Conservation (phyloP, 805 yeast species). For the Yamadazyma nakazawae region DNA sequence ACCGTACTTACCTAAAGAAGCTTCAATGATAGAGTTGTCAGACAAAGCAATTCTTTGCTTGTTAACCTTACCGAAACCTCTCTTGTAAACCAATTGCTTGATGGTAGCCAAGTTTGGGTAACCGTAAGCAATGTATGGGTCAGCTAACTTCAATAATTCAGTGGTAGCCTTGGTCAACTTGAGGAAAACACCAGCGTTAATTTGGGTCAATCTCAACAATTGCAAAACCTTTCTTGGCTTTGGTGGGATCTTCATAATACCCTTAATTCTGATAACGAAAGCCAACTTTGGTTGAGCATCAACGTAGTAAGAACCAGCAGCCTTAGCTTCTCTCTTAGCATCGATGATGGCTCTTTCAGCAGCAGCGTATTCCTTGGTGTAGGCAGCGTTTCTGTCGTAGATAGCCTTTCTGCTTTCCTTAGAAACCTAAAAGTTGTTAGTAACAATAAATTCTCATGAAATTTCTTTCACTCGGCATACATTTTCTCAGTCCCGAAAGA, state of each 20-base stretch:
- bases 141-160: conserved; percentile 89
- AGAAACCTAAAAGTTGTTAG: conserved; percentile 41
- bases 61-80: conserved; percentile 97
- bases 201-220: conserved; percentile 88
- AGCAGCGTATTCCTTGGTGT: conserved; percentile 90
- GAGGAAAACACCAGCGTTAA: conserved; percentile 93
- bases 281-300: conserved; percentile 93
- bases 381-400: conserved; percentile 94
- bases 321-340: conserved; percentile 92
- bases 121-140: conserved; percentile 97
- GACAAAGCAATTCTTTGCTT: conserved; percentile 90
- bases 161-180: conserved; percentile 93
- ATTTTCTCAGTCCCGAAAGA: conserved; percentile 76
- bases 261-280: conserved; percentile 97
- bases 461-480: not conserved
- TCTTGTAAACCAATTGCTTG: conserved; percentile 93
- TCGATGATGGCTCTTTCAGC: conserved; percentile 84
- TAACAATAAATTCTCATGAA: conserved; percentile 8
- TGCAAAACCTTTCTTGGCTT: conserved; percentile 99
- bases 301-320: conserved; percentile 90
- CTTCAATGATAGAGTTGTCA: conserved; percentile 87
- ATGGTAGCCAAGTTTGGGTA: conserved; percentile 91
- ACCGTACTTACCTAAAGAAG: conserved; percentile 87
- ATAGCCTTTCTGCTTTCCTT: conserved; percentile 61
- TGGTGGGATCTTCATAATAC: conserved; percentile 98